Conservation (phyloP, 2,329 filamentous ascomycete species). For the Chaetomium olivaceum region DNA sequence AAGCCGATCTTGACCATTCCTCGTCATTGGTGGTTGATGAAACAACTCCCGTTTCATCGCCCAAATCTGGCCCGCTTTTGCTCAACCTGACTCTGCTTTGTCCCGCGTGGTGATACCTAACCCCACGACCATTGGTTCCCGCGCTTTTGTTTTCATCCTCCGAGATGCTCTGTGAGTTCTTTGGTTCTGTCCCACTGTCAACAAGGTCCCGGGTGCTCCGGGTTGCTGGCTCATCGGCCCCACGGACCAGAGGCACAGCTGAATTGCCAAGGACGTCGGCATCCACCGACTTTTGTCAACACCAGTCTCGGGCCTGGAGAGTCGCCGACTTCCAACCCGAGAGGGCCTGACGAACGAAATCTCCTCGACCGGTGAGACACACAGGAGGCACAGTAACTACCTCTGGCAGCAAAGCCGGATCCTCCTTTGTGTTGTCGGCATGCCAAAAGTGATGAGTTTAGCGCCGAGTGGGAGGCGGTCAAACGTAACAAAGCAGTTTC, state of each 20-base stretch:
- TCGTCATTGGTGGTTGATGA: slow-evolving; percentile 28
- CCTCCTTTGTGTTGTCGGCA: not conserved
- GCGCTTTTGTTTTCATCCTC: slow-evolving; percentile 14
- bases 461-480: too few species aligned
- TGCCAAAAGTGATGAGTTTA: not conserved
- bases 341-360: not conserved
- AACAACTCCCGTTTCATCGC: slow-evolving; percentile 33
- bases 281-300: not conserved
- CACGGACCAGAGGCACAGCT: slow-evolving; percentile 1
- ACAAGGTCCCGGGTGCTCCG: not conserved
- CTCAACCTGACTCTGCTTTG: slow-evolving; percentile 14
- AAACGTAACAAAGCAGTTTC: not conserved
- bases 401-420: not conserved
- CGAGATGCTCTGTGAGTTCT: too few species aligned
- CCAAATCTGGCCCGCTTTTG: slow-evolving; percentile 17
- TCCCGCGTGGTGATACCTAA: slow-evolving; percentile 8
- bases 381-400: not conserved
- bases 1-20: slow-evolving; percentile 17
- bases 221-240: not conserved
- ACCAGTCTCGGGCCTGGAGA: not conserved
- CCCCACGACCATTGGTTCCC: slow-evolving; percentile 12
- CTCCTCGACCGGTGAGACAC: not conserved
- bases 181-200: slow-evolving; percentile 7
- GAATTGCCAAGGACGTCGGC: not conserved
- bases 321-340: not conserved